Evolutionary conservation across 768 basidiomycete species (phyloP), one percentile per base, ranked within the genome.

Genomic region (Lanmaoa pseudosensibilis): DNA sequence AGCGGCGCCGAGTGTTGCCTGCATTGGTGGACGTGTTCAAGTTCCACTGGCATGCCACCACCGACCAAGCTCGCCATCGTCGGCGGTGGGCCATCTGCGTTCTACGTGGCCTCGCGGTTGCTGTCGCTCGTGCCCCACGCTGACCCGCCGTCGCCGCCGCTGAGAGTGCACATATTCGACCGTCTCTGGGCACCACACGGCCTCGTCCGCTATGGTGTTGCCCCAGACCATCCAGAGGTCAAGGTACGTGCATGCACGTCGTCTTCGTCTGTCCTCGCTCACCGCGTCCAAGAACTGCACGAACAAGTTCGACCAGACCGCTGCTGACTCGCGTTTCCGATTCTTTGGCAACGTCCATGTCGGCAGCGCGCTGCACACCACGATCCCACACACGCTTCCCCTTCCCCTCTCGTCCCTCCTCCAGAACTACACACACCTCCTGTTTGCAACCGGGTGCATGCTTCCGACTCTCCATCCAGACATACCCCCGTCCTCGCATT

Each of bases 211-310:
- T 99, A 95, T 66, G 95, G 97, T 0, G 95, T 99, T 15, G 96
- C 97, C 12, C 96, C 96, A 43, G 96, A 98, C 75, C 96, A 98
- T 72, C 94, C 97, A 11, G 96, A 98, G 76, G 95, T 98, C 72
- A 99, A 98, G 84, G 96, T 65, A 50, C 52, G 57, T 40, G 33
- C 43, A 18, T 33, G 32, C 16, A 6, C 52, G 25, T 46, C 44
- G 19, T 11, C 54, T 3, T 50, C 48, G 41, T 47, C 55, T 21
- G 40, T 48, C 53, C 30, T 21, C 19, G 48, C 65, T 68, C 40
- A 63, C 54, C 2, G 16, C 11, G 21, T n/a, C 21, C 45, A 46
- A 98, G 95, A 98, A 98, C 72, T 97, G 94, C 74, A 93, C 89
- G 23, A 85, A 96, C 74, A 98, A 96, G 77, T 98, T 99, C 63